Evolutionary conservation across 345 rosid species (phyloP).

Genomic region (Salix brachista): DNA sequence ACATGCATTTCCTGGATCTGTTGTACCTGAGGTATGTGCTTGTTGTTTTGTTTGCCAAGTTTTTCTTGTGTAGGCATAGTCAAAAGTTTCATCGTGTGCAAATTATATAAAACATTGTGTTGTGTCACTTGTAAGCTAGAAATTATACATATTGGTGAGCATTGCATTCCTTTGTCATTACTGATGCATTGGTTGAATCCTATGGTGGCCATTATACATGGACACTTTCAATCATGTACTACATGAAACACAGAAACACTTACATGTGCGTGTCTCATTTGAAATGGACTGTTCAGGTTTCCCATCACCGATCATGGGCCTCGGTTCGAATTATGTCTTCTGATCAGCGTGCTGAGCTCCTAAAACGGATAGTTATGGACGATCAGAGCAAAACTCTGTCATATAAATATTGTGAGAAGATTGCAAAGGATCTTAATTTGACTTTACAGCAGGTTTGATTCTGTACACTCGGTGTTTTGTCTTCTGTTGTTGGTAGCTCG

Average conservation of each 20-base stretch:
- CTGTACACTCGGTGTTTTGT: neutral
- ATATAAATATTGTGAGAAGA: conserved; percentile 69
- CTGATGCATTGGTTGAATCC: neutral
- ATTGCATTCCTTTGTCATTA: neutral
- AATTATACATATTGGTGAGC: neutral
- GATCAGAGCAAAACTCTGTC: conserved; percentile 52
- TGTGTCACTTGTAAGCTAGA: neutral
- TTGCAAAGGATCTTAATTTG: conserved; percentile 77
- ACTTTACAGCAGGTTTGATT: conserved; percentile 77
- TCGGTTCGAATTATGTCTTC: conserved; percentile 72
- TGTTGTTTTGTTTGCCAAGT: conserved; percentile 4
- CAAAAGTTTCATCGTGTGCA: neutral
- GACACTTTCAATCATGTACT: neutral
- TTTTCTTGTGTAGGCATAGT: neutral
- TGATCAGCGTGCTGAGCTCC: conserved; percentile 73
- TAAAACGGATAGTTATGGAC: conserved; percentile 39
- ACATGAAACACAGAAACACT: neutral
- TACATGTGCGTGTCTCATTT: neutral
- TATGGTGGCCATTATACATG: neutral
- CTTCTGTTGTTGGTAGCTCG: neutral
- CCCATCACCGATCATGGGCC: conserved; percentile 68
- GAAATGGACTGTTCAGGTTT: conserved; percentile 49
- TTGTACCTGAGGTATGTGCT: conserved; percentile 72
- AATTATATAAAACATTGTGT: neutral
- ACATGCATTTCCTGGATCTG: conserved; percentile 92